Evolutionary conservation across 345 rosid genomes (phyloP), one percentile per base, ranked within the genome.

Genomic region (Kandelia obovata): DNA sequence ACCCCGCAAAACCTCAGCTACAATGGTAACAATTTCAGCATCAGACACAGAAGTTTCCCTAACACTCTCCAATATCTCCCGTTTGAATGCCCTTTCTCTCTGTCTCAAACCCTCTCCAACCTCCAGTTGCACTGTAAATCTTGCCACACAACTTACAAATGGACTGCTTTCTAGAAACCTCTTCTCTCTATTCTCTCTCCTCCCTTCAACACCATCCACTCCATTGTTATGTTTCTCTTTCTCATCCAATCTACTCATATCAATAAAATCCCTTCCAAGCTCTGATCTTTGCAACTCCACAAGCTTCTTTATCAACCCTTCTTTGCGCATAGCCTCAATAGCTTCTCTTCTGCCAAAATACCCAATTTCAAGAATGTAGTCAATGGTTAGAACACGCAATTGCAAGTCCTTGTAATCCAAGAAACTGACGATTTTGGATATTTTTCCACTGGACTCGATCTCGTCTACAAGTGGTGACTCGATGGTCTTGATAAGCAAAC

Each of bases 1-100:
- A 0, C 92, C 92, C 96, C 90, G 87, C 81, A 89, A 70, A 61
- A 89, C 92, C 71, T 89, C 92, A 37, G 96, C 96, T 32, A 78
- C 65, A 71, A 87, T 76, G 30, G 90, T 87, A 58, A 90, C 88
- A 23, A 86, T 86, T 52, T 89, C 96, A 2, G 92, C 88, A 70
- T 85, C 85, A 55, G 77, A 75, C 2, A 49, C 65, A 72, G 76
- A 81, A 20, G 73, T 92, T 62, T 85, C 86, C 70, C 79, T 80
- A 23, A 84, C 81, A 68, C 66, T 72, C 63, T 11, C 59, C 78
- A 89, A 49, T 71, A 87, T 84, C 74, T 81, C 81, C 49, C 53
- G 83, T 81, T 89, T 89, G 23, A 87, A 80, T 47, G 82, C 90
- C 59, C 88, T 85, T 73, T 89, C 96, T 39, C 92, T 84, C 52